Evolutionary conservation across 441 rosid genomes (phyloP), one percentile per base, ranked within the genome.

Genomic region (Populus trichocarpa): DNA sequence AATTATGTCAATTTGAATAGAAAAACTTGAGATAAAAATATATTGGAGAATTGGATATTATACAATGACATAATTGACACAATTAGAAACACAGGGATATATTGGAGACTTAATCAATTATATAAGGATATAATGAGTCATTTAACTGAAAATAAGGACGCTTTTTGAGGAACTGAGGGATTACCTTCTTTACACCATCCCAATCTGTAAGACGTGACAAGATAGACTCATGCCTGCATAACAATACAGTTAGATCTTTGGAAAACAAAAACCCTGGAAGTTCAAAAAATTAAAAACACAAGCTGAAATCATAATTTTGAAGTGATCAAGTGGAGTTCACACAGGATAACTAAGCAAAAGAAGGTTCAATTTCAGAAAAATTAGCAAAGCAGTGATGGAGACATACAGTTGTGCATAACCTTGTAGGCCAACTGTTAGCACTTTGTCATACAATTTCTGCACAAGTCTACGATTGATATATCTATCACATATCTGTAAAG

Each of bases 351-450:
- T 23, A 59, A 8, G 23, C 13, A 11, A 38, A 35, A 63, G 38
- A 16, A 75, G 33, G 33, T 32, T 59, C 64, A 61, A 26, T 18
- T 53, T 75, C 35, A 67, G 40, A 32, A 75, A 57, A 61, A 67
- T n/a, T 35, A 30, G 61, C 7, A 14, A 70, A 70, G 73, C 22
- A 36, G 67, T 71, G 64, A 76, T 50, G 28, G 11, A 69, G 79
- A 82, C 91, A 42, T 88, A 88, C 91, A 85, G 57, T 75, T 85
- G 77, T 10, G 89, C 89, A 83, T 84, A 88, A 81, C 84, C 87
- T 81, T 82, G 86, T 10, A 88, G 86, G 71, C 91, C 91, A 78
- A 77, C 46, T 35, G 84, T 70, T 32, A 88, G 80, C 42, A 71
- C 84, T 82, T 72, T 84, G 79, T 80, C 81, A 80, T 88, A 88